Percentiles rank a stretch among this genome's conserved stretches.
These are phyloP conservation scores for Colletotrichum sp. DNA, from an alignment of 2,329 filamentous ascomycete genomes.

Conservation along the genomic window DNA sequence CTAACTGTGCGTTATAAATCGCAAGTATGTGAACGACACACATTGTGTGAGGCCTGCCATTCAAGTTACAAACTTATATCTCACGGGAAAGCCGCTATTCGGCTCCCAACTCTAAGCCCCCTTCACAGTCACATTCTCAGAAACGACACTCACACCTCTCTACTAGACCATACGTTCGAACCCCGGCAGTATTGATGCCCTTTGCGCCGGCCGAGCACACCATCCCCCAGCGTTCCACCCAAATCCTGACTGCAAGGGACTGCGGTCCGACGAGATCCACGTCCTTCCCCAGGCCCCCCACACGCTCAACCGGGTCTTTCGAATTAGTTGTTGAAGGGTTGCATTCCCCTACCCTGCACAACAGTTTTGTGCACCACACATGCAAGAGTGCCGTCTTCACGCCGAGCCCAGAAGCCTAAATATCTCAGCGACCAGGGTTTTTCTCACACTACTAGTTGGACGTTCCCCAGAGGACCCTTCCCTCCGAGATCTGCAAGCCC, in stretches of 20 bases:
- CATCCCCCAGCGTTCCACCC: not conserved
- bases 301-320: not conserved
- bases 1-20: not conserved
- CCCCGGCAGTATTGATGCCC: not conserved
- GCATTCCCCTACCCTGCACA: constrained; percentile 3
- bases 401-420: not conserved
- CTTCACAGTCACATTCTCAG: not conserved
- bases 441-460: constrained; percentile 12
- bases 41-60: not conserved
- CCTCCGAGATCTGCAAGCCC: constrained; percentile 33
- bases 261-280: constrained; percentile 36
- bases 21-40: not conserved
- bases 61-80: not conserved
- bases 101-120: not conserved
- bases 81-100: not conserved
- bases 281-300: constrained; percentile 24
- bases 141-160: not conserved
- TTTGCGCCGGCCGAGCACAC: not conserved
- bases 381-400: constrained; percentile 26
- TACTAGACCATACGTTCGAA: not conserved
- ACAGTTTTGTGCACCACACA: not conserved
- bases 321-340: constrained; percentile 2
- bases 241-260: constrained; percentile 35
- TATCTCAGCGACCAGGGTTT: not conserved
- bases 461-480: constrained; percentile 30